A percentile compares a stretch with the other conserved stretches of the same genome.
Evolutionary conservation across 2,329 filamentous ascomycete genomes (phyloP).

Genomic region (Aspergillus nomiae): DNA sequence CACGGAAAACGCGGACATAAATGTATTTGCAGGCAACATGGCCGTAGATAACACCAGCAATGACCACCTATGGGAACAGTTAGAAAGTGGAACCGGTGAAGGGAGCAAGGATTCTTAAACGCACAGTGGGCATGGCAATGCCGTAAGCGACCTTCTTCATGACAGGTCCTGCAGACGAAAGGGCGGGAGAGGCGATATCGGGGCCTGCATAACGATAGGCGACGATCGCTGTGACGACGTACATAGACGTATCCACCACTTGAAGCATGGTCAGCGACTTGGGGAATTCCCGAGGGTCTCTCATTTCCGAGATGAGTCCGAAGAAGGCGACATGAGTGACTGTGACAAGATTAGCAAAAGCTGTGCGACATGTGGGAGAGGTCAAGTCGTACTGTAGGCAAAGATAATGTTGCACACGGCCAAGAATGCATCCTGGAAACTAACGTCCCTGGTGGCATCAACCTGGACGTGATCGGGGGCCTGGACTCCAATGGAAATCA

Average conservation of each 20-base stretch:
- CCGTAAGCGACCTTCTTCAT: slow-evolving; percentile 68
- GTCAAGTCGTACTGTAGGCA: slow-evolving; percentile 55
- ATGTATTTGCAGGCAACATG: slow-evolving; percentile 68
- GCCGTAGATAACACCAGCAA: slow-evolving; percentile 70
- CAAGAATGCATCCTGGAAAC: slow-evolving; percentile 59
- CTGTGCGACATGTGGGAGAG: background rate
- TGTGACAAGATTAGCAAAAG: slow-evolving; percentile 5
- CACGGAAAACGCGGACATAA: slow-evolving; percentile 64
- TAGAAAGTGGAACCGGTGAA: background rate
- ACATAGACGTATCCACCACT: slow-evolving; percentile 61
- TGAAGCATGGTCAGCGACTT: slow-evolving; percentile 67
- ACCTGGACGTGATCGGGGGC: slow-evolving; percentile 42
- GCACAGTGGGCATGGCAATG: slow-evolving; percentile 64
- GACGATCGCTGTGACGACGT: slow-evolving; percentile 65
- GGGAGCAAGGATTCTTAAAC: background rate
- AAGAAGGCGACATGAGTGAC: slow-evolving; percentile 67
- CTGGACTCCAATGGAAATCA: slow-evolving; percentile 63
- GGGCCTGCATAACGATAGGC: slow-evolving; percentile 68
- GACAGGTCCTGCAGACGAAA: slow-evolving; percentile 59
- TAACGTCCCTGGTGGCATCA: slow-evolving; percentile 41
- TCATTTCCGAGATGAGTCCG: slow-evolving; percentile 65
- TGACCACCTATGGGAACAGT: slow-evolving; percentile 53
- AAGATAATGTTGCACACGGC: slow-evolving; percentile 69
- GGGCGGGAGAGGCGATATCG: slow-evolving; percentile 64
- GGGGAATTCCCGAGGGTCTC: slow-evolving; percentile 60